Evolutionary conservation across 2,329 filamentous ascomycete species (phyloP), one percentile per base, ranked within the genome.

Genomic region (Fusarium ambrosium): DNA sequence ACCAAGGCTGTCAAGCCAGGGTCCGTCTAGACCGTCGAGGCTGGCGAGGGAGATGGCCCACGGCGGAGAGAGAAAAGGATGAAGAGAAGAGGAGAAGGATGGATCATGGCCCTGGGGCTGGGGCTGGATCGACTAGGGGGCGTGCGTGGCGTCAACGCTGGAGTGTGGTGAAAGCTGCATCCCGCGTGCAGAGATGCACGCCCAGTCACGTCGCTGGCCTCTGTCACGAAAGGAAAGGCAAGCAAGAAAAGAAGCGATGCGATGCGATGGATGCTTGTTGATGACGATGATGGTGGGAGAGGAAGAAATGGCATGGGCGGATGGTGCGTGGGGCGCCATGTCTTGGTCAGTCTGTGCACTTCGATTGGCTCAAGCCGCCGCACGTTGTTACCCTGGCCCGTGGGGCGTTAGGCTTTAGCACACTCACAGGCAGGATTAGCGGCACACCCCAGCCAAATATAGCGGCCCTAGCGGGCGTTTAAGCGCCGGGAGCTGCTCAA

Each of bases 371-470:
- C 58, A 22, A 64, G 61, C 71, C 68, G 68, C 43, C 53, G 71
- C 72, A 74, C 72, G 71, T 72, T 74, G 62, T 34, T 53, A 69
- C 71, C 72, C 71, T 74, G 51, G 58, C 61, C 64, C 53, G 22
- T 74, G 72, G 36, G 72, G 72, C 64, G 68, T 74, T 65, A 74
- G 71, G 53, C 68, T 74, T 61, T 63, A 69, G 62, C 71, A 73
- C 66, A 59, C 67, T 53, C 68, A 71, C 68, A 63, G 67, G 64
- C 71, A 64, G 22, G 45, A n/a, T 72, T 73, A 70, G 60, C 61
- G 65, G 27, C 70, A 71, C 68, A 70, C 75, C 74, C 70, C 71
- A 66, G 70, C 75, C 77, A 79, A 80, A 79, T 80, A 81, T 81
- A 81, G 80, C 70, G 75, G 69, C 71, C 64, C 37, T 74, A 63